Evolutionary conservation across 2,329 filamentous ascomycete genomes (phyloP), one percentile per base, ranked within the genome.

Genomic region (Fusarium austroafricanum): DNA sequence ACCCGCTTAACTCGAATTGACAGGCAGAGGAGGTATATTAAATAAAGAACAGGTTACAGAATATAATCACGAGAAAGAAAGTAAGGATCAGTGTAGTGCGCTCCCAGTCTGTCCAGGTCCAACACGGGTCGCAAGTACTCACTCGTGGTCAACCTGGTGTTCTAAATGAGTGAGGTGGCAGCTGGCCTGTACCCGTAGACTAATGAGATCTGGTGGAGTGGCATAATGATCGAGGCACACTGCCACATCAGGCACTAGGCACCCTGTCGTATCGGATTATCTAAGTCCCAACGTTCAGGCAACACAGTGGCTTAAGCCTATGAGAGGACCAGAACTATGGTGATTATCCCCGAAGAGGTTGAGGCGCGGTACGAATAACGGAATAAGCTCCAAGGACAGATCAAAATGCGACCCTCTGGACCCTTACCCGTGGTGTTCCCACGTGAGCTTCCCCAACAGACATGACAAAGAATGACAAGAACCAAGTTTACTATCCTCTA

Each of bases 381-480:
- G 43, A 47, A 31, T 50, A 68, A 53, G 49, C 45, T 65, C 45
- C 53, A 43, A 37, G 23, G 44, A 43, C 40, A 60, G 53, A 38
- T 56, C 43, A 28, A 29, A 50, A 37, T 37, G 35, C 33, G 52
- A 43, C 65, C 43, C 42, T 61, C 42, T 49, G 51, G 65, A 60
- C 61, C 68, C 53, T 53, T 59, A 55, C 68, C 68, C 61, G 68
- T 68, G 67, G 55, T 55, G 47, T 35, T 63, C 53, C 67, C 68
- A 71, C 68, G 68, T 71, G 68, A 71, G 68, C 59, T 61, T 65
- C 65, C 68, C 68, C 68, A 71, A 71, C 68, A 71, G 68, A 71
- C 65, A 40, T 67, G 67, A 61, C 38, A n/a, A 15, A 40, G n/a
- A 12, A 12, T 21, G 23, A 20, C 35, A 6, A 23, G 43, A 23